These are phyloP conservation scores for Yamadazyma scolyti DNA, from an alignment of 805 yeast species.

Conservation along the genomic window DNA sequence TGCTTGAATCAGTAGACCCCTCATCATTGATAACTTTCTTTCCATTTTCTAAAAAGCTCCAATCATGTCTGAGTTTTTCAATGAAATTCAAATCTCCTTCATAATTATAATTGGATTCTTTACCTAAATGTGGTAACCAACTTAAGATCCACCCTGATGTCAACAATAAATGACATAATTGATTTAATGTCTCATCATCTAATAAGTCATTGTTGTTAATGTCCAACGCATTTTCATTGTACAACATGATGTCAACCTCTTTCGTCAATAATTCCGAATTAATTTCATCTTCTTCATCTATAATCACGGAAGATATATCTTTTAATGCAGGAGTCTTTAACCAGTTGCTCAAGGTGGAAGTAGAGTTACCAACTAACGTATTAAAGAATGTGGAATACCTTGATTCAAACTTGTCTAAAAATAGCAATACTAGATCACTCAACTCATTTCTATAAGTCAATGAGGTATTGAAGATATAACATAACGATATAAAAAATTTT, in stretches of 20 bases:
- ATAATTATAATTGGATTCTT: constrained; percentile 30
- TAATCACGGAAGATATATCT: constrained; percentile 13
- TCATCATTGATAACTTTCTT: constrained; percentile 11
- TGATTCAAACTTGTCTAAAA: constrained; percentile 32
- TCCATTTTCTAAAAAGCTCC: constrained; percentile 42
- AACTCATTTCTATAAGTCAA: constrained; percentile 53
- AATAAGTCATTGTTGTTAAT: constrained; percentile 49
- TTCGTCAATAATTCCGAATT: constrained; percentile 14
- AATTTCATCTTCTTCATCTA: constrained; percentile 13
- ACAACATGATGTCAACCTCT: constrained; percentile 27
- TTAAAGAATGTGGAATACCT: constrained; percentile 31
- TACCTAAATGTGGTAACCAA: constrained; percentile 58
- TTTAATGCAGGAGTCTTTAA: constrained; percentile 27
- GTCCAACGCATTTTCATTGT: constrained; percentile 12
- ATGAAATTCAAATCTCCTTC: constrained; percentile 20
- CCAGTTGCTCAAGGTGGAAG: constrained; percentile 19
- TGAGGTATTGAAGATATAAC: constrained; percentile 58
- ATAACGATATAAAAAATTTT: constrained; percentile 43
- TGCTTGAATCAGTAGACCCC: constrained; percentile 8
- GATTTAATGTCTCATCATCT: constrained; percentile 48
- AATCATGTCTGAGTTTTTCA: constrained; percentile 35
- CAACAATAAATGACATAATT: constrained; percentile 49
- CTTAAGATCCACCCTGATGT: constrained; percentile 53
- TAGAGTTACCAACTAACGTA: constrained; percentile 25
- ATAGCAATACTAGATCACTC: constrained; percentile 40